Percentiles rank a stretch among this genome's conserved stretches.
phyloP scores from a whole-genome alignment of 805 yeast species.

The Myxozyma melibiosi region DNA sequence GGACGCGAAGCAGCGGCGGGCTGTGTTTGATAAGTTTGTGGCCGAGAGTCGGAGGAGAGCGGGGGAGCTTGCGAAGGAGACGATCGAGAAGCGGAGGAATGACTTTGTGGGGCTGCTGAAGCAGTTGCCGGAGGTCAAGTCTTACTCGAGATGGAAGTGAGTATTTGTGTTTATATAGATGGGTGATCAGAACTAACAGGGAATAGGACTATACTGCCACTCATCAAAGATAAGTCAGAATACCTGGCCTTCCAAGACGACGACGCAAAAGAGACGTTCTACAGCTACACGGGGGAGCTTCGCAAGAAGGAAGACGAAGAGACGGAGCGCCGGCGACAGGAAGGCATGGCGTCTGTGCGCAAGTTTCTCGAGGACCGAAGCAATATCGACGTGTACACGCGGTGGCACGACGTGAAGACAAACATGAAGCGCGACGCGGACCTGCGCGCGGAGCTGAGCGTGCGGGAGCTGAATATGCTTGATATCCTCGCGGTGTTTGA shows the following conservation, averaged over 20 bases:
- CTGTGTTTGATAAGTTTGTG: constrained; percentile 65
- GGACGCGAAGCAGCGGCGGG: constrained; percentile 62
- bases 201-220: constrained; percentile 16
- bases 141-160: constrained; percentile 34
- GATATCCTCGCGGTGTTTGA: constrained; percentile 64
- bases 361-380: constrained; percentile 7
- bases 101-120: constrained; percentile 49
- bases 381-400: constrained; percentile 11
- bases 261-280: constrained; percentile 17
- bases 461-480: constrained; percentile 48
- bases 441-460: constrained; percentile 36
- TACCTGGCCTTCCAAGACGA: constrained; percentile 23
- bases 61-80: constrained; percentile 50
- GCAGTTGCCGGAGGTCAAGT: constrained; percentile 15
- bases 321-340: constrained; percentile 38
- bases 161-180: neutral
- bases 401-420: constrained; percentile 25
- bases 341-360: constrained; percentile 22
- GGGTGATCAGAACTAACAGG: neutral
- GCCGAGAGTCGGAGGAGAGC: constrained; percentile 33
- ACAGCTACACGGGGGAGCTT: constrained; percentile 14
- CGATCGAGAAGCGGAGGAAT: constrained; percentile 56
- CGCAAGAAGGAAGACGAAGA: constrained; percentile 10
- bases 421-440: constrained; percentile 37
- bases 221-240: constrained; percentile 10